phyloP scores from a whole-genome alignment of 2,329 filamentous ascomycete genomes.

The Xylariaceae sp. region DNA sequence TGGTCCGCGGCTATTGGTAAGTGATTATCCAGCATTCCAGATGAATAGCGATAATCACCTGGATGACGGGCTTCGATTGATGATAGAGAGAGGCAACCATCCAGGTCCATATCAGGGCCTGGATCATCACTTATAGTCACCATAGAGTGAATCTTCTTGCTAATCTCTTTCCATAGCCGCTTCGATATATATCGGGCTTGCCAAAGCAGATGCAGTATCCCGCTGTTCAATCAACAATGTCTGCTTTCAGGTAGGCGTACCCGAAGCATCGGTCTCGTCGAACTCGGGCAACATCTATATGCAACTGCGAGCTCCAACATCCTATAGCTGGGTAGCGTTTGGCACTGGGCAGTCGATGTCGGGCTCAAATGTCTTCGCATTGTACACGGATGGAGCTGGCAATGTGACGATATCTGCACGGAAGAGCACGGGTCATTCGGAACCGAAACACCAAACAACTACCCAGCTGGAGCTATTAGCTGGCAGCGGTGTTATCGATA shows the following conservation, averaged over 20 bases:
- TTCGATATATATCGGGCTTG: constrained; percentile 19
- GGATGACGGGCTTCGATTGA: no score
- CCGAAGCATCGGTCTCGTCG: constrained; percentile 42
- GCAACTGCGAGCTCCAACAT: constrained; percentile 51
- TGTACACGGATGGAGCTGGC: constrained; percentile 53
- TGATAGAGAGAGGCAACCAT: not conserved
- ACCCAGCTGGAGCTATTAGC: constrained; percentile 48
- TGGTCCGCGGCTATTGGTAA: no score
- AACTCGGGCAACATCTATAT: constrained; percentile 55
- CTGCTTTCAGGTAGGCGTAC: constrained; percentile 54
- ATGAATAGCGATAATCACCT: no score
- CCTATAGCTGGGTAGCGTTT: constrained; percentile 52
- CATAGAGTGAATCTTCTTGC: no score
- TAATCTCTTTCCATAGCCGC: constrained; percentile 16
- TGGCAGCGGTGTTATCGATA: constrained; percentile 51
- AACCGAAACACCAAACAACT: constrained; percentile 43
- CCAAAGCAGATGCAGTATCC: constrained; percentile 29
- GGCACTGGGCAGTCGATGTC: constrained; percentile 53
- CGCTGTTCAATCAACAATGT: constrained; percentile 42
- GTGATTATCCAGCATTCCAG: no score
- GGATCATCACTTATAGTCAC: no score
- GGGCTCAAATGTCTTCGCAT: constrained; percentile 56
- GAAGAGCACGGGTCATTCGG: constrained; percentile 40
- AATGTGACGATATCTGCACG: constrained; percentile 60
- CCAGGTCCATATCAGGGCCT: no score